Base-by-base conservation (phyloP, 2,329 filamentous ascomycete species). In the Epichloe baconii region DNA sequence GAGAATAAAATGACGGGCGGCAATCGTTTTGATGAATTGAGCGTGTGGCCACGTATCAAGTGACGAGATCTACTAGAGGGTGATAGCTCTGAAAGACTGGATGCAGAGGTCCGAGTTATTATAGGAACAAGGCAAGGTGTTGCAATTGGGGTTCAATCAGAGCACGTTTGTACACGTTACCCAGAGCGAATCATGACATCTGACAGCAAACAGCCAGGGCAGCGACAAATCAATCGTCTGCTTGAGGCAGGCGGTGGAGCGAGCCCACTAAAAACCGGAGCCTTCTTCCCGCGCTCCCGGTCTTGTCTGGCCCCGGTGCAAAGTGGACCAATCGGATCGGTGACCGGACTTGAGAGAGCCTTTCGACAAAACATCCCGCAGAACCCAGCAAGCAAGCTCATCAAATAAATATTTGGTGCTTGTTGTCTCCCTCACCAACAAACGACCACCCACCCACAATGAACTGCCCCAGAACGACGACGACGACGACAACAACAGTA, bases 221-320 rank as follows among this genome's bases (percentile, higher is more conserved):
- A 5, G 35, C 48, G 12, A 38, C 14, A 19, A 4, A 12, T 15
- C 6, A 31, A 19, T 6, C 23, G 42, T 26, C 51, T 49, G 23
- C 31, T 36, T 48, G 38, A 38, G 55, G 56, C 54, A 57, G 54
- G 56, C 54, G 56, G 56, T 56, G 52, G 37, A 37, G 31, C 21
- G 26, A 3, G 14, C 2, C 45, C 45, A 38, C 19, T 14, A 15
- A 45, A 17, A 17, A 15, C 5, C 37, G 5, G 40, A 12, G 0
- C 15, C 17, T n/a, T 21, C n/a, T 7, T 12, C 40, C 15, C 40
- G 17, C 10, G 8, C 23, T 42, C 11, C 19, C 11, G 31, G 31
- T 31, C 10, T 31, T 31, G 31, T 31, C 31, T 31, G 31, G 31
- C 31, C 10, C 31, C 31, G 8, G 31, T 11, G 31, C 31, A 11